Percentiles rank a stretch among this genome's conserved stretches.
Evolutionary conservation across 345 rosid species (phyloP).

Genomic region (Orychophragmus violaceus): DNA sequence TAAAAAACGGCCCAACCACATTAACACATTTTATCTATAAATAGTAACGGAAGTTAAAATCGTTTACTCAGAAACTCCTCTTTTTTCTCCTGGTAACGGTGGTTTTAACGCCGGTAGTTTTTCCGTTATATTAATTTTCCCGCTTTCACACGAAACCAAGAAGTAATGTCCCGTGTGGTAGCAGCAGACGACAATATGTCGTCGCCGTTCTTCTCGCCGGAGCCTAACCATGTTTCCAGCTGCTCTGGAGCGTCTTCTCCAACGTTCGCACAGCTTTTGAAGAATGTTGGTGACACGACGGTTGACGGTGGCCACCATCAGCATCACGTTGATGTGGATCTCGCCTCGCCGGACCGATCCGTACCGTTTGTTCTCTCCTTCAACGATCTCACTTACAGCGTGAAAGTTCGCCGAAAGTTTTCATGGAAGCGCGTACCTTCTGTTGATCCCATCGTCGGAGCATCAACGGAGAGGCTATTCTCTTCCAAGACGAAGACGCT

Average conservation of each 20-base stretch:
- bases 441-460: slow-evolving; percentile 22
- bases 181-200: slow-evolving; percentile 43
- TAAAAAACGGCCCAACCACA: slow-evolving; percentile 16
- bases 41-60: slow-evolving; percentile 6
- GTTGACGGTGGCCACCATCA: slow-evolving; percentile 42
- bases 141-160: slow-evolving; percentile 4
- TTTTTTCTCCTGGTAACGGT: slow-evolving; percentile 1
- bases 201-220: slow-evolving; percentile 39
- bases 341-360: slow-evolving; percentile 31
- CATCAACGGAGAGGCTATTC: slow-evolving; percentile 37
- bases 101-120: slow-evolving; percentile 7
- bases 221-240: slow-evolving; percentile 21
- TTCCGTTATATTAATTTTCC: slow-evolving; percentile 8
- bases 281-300: slow-evolving; percentile 54
- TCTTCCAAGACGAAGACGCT: slow-evolving; percentile 53
- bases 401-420: slow-evolving; percentile 53
- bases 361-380: slow-evolving; percentile 74
- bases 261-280: slow-evolving; percentile 68
- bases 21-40: slow-evolving; percentile 11
- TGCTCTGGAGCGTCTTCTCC: slow-evolving; percentile 26
- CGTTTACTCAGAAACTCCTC: not conserved
- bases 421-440: slow-evolving; percentile 26
- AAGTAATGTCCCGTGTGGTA: slow-evolving; percentile 52
- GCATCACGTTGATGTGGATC: slow-evolving; percentile 37
- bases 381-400: slow-evolving; percentile 71